Conservation (phyloP, 2,329 filamentous ascomycete species). For the Cordyceps militaris region DNA sequence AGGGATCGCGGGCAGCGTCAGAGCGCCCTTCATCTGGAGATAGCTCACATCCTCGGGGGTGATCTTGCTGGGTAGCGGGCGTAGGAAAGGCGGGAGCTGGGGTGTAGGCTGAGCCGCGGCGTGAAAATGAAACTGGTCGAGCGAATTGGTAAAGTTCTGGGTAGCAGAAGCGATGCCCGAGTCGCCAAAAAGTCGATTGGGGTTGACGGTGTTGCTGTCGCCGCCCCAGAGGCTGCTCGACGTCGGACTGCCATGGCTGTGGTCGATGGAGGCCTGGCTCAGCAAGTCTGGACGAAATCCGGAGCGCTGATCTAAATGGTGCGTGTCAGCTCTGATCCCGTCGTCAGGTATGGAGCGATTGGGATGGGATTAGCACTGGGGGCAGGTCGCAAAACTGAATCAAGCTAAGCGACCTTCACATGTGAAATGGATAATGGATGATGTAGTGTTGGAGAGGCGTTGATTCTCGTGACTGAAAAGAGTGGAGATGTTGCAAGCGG, state of each 20-base stretch:
- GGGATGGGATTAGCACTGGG: not conserved
- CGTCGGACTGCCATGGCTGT: constrained; percentile 11
- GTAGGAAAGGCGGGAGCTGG: constrained; percentile 63
- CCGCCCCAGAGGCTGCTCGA: constrained; percentile 18
- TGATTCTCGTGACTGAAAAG: constrained; percentile 15
- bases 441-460: not conserved
- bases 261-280: constrained; percentile 3
- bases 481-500: constrained; percentile 3
- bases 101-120: constrained; percentile 21
- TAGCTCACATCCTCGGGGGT: constrained; percentile 77
- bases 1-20: constrained; percentile 62
- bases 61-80: constrained; percentile 69
- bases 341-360: not conserved
- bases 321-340: constrained; percentile 4
- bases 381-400: not conserved
- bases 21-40: constrained; percentile 74
- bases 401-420: constrained; percentile 14
- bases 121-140: constrained; percentile 21
- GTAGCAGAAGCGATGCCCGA: constrained; percentile 33
- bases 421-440: constrained; percentile 15
- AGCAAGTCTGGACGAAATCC: constrained; percentile 13
- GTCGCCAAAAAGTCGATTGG: constrained; percentile 31
- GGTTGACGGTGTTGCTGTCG: constrained; percentile 23
- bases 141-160: constrained; percentile 40
- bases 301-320: constrained; percentile 12